Evolutionary conservation across 2,329 filamentous ascomycete genomes (phyloP), one percentile per base, ranked within the genome.

Genomic region (Cercospora zeae-maydis): DNA sequence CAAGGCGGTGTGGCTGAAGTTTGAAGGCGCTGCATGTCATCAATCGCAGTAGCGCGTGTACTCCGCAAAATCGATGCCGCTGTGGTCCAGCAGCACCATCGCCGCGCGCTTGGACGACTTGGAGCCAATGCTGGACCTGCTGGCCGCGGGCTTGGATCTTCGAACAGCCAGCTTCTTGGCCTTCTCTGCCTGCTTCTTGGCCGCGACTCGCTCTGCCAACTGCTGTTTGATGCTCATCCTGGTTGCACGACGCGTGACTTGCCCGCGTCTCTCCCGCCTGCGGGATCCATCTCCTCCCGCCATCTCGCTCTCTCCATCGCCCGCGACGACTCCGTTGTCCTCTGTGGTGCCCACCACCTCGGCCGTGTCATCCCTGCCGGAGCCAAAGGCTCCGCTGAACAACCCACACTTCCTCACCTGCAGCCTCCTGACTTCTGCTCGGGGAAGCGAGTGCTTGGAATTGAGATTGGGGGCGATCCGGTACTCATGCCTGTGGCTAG

Each of bases 341-440:
- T 59, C 42, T 10, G 11, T 4, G 14, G n/a, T 9, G 11, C 34
- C 36, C 13, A 5, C 42, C 11, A 24, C 21, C 57, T 31, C 36
- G n/a, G n/a, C 49, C 39, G 16, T 24, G 10, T 30, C 31, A 9
- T 37, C 49, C 56, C 21, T 21, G 7, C 27, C 30, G n/a, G 7
- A 7, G n/a, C 27, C 51, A 13, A 24, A 16, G 6, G 24, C 16
- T 19, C 47, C 37, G 33, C 53, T 58, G 60, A 59, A 62, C 16
- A 58, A 33, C 13, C 61, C 63, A 47, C 65, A 69, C 59, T 65
- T 51, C 30, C 59, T 62, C 27, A 21, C 58, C 36, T 69, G 69
- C 19, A 66, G 49, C 39, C 63, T 66, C 63, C 62, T 64, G 10
- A 56, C 19, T 27, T 62, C 30, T 19, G 42, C 21, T 5, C 27